A percentile compares a stretch with the other conserved stretches of the same genome.
Evolutionary conservation across 202 grass and related monocot genomes (phyloP).

Genomic region (Schoenoplectus tabernaemontani): DNA sequence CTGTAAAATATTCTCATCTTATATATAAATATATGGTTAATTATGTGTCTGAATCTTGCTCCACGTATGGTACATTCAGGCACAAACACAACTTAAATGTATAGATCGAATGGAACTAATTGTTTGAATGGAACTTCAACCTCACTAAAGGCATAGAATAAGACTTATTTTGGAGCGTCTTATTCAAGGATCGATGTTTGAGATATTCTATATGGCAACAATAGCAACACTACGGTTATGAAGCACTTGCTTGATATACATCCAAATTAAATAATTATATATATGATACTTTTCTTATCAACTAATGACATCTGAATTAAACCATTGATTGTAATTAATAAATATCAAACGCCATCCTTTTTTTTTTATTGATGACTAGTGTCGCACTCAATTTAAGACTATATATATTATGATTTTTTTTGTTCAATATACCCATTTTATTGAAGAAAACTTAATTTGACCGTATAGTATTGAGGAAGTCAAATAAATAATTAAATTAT

Average conservation of each 20-base stretch:
- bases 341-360: not conserved
- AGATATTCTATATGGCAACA: not conserved
- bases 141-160: slow-evolving; percentile 7
- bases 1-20: slow-evolving; percentile 8
- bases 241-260: not conserved
- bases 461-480: not conserved
- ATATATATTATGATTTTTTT: not conserved
- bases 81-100: not conserved
- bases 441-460: not conserved
- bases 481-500: not conserved
- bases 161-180: not conserved
- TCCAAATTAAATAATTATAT: not conserved
- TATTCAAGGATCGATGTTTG: slow-evolving; percentile 16
- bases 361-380: not conserved
- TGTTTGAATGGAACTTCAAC: not conserved
- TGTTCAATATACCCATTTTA: not conserved
- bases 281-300: not conserved
- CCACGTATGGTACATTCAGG: not conserved
- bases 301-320: too few species aligned
- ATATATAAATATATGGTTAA: not conserved
- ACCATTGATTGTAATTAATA: not conserved
- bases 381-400: not conserved
- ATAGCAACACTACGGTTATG: not conserved
- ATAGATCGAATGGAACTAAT: not conserved
- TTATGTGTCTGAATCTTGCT: slow-evolving; percentile 16